phyloP scores from a whole-genome alignment of 2,329 filamentous ascomycete genomes.

The Hymenoscyphus fructigenus region DNA sequence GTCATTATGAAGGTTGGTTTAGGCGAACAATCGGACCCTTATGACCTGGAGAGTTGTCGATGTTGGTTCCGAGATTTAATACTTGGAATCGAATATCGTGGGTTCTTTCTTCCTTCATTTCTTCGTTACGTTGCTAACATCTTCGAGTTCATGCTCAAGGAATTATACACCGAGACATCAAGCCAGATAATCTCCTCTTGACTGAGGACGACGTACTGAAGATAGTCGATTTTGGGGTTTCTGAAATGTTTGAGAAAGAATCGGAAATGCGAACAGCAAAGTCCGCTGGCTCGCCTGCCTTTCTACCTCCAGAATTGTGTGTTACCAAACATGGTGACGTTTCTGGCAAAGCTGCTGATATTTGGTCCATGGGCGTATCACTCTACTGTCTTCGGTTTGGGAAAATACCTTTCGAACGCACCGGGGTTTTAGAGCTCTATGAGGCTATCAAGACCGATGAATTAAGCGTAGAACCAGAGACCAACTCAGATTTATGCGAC shows the following conservation, averaged over 20 bases:
- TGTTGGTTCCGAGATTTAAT: conserved; percentile 95
- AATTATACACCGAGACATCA: conserved; percentile 94
- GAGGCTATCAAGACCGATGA: conserved; percentile 78
- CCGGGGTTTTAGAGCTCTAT: conserved; percentile 81
- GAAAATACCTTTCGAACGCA: conserved; percentile 78
- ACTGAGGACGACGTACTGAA: conserved; percentile 93
- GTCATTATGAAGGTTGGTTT: conserved; percentile 95
- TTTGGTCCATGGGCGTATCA: conserved; percentile 98
- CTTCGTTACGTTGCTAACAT: background rate
- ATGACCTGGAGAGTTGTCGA: conserved; percentile 77
- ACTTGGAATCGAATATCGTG: conserved; percentile 88
- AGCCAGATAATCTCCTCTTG: conserved; percentile 91
- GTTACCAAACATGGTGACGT: conserved; percentile 82
- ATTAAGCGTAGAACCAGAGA: conserved; percentile 59
- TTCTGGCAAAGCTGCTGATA: conserved; percentile 85
- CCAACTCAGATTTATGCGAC: conserved; percentile 69
- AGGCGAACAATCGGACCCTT: conserved; percentile 79
- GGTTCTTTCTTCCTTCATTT: conserved; percentile 37
- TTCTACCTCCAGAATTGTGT: conserved; percentile 90
- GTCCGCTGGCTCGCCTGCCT: conserved; percentile 91
- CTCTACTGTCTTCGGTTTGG: conserved; percentile 92
- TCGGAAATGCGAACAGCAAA: conserved; percentile 88
- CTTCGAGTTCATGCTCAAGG: conserved; percentile 81
- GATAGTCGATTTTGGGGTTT: conserved; percentile 98
- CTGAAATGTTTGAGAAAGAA: conserved; percentile 94